phyloP scores from a whole-genome alignment of 106 monocot species.

The Acorus calamus region DNA sequence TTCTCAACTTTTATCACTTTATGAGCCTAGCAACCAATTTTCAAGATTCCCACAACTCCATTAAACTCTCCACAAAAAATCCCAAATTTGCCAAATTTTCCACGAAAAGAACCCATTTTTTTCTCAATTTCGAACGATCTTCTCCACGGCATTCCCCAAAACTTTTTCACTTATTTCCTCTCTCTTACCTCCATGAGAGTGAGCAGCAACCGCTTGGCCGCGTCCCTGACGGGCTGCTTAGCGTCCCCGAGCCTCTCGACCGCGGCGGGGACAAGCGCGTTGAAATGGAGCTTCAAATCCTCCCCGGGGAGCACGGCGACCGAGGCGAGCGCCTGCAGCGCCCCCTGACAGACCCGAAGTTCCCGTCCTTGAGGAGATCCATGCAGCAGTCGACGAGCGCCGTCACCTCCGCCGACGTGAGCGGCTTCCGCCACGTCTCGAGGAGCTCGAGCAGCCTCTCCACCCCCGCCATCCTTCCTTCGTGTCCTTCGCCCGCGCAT shows the following conservation, averaged over 20 bases:
- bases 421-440: constrained; percentile 49
- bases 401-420: constrained; percentile 56
- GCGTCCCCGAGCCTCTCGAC: constrained; percentile 94
- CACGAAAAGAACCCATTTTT: no score
- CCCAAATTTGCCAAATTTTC: no score
- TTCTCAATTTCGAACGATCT: no score
- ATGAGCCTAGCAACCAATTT: no score
- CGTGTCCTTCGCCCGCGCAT: constrained; percentile 89
- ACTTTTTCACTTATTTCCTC: no score
- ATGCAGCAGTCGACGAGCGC: constrained; percentile 80
- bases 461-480: constrained; percentile 95
- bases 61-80: no score
- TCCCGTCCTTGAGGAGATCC: constrained; percentile 92
- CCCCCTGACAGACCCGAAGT: constrained; percentile 95
- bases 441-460: constrained; percentile 89
- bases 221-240: constrained; percentile 96
- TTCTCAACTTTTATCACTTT: no score
- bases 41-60: no score
- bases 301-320: constrained; percentile 93
- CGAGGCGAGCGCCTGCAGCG: constrained; percentile 77
- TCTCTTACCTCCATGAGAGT: constrained; percentile 93
- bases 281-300: constrained; percentile 89
- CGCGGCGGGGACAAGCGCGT: constrained; percentile 70
- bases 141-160: no score
- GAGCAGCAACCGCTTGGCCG: constrained; percentile 79